Percentiles rank a stretch among this genome's conserved stretches.
These are phyloP conservation scores for Sphenostylis stenocarpa DNA, from an alignment of 306 rosid species.

Conservation along the genomic window DNA sequence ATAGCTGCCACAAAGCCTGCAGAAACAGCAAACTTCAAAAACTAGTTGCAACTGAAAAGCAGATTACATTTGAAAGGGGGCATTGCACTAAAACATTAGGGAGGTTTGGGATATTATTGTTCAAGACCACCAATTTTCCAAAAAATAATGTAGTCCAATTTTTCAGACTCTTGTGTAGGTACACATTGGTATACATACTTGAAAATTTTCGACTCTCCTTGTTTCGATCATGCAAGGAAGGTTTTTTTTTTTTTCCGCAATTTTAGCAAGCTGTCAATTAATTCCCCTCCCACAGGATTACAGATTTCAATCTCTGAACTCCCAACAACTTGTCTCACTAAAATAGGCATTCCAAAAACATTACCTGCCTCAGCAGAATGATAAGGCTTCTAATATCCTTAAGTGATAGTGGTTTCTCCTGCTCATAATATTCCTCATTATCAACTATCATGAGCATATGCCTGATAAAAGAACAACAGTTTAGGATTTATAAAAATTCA, in stretches of 20 bases:
- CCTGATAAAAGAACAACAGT: slow-evolving; percentile 54
- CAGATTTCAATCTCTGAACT: slow-evolving; percentile 26
- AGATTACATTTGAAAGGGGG: background rate
- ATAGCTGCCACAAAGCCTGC: slow-evolving; percentile 97
- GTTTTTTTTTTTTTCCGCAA: background rate
- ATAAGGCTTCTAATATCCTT: slow-evolving; percentile 83
- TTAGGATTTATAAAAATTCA: background rate
- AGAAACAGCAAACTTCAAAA: slow-evolving; percentile 33
- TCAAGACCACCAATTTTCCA: background rate
- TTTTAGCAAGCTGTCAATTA: slow-evolving; percentile 15
- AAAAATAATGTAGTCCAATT: background rate
- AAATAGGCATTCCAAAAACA: slow-evolving; percentile 25
- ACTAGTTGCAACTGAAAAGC: slow-evolving; percentile 23
- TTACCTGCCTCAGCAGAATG: slow-evolving; percentile 89
- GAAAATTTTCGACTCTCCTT: slow-evolving; percentile 14
- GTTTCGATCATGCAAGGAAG: background rate
- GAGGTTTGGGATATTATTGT: background rate
- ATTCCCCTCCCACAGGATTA: background rate
- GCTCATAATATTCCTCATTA: slow-evolving; percentile 96
- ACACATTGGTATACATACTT: slow-evolving; percentile 15
- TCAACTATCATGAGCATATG: slow-evolving; percentile 92
- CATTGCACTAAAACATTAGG: background rate
- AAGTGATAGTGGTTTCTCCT: slow-evolving; percentile 86
- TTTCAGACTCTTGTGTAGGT: background rate
- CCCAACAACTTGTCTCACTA: slow-evolving; percentile 14